phyloP scores from a whole-genome alignment of 306 rosid species.

The Lathyrus tuberosus region DNA sequence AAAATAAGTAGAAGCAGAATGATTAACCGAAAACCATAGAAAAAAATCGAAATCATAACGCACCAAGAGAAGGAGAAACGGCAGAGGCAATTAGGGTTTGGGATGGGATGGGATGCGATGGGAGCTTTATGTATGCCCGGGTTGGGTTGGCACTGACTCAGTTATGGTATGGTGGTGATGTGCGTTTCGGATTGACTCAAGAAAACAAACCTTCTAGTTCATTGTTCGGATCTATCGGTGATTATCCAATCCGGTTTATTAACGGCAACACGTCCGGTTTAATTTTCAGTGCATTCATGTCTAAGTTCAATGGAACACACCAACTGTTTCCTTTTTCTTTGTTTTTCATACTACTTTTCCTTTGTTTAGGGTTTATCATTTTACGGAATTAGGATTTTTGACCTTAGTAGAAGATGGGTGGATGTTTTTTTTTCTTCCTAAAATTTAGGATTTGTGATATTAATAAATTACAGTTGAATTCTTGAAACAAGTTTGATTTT shows the following conservation, averaged over 20 bases:
- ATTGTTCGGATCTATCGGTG: conserved; percentile 66
- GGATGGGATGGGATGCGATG: background rate
- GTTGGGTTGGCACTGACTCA: conserved; percentile 35
- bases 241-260: conserved; percentile 63
- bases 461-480: too few species aligned
- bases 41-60: conserved; percentile 6
- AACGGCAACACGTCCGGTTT: conserved; percentile 76
- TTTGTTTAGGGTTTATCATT: background rate
- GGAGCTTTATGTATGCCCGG: conserved; percentile 41
- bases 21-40: conserved; percentile 3
- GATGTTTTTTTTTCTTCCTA: too few species aligned
- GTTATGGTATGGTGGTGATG: conserved; percentile 39
- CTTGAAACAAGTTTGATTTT: background rate
- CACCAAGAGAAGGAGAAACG: background rate
- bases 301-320: conserved; percentile 30
- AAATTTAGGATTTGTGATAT: too few species aligned
- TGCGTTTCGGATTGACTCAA: conserved; percentile 53
- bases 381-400: background rate
- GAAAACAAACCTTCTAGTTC: conserved; percentile 51
- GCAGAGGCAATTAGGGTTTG: conserved; percentile 45
- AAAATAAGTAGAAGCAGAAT: background rate
- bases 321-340: background rate
- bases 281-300: conserved; percentile 53
- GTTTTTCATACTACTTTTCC: background rate
- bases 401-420: background rate